Base-by-base conservation (phyloP, 768 basidiomycete species). In the Lepiota subincarnata region DNA sequence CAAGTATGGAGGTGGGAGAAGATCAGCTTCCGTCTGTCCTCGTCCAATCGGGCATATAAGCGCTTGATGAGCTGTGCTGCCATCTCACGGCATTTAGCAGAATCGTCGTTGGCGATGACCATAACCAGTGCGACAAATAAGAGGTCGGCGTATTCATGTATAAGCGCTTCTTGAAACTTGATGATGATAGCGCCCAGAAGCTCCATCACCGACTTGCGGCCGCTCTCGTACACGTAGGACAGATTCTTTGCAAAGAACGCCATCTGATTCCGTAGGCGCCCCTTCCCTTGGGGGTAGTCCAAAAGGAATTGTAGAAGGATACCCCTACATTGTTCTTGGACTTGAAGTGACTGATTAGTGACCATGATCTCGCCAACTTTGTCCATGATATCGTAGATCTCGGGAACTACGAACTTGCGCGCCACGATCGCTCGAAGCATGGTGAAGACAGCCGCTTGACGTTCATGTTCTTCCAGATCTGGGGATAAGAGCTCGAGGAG, bases 361-460 rank as follows among this genome's bases (percentile, higher is more conserved):
- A 99, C 92, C 78, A 97, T 85, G 60, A 96, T 82, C 59, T 92
- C 87, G 2, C 92, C 85, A 18, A 98, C 85, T 55, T 85, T 84
- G 55, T 92, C 91, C 95, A 99, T 98, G 34, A 95, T 71, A 67
- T 98, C 95, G 71, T 99, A 99, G 47, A 99, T 87, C 68, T 98
- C 97, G 0, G 92, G 92, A 0, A 96, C 91, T 28, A 98, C 85
- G 57, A 98, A 89, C 64, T 90, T 92, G 28, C 95, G 84, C 4
- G 87, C 80, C 13, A 98, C 85, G 59, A 98, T 92, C 20, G 94
- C 89, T 8, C 92, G 87, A 13, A 99, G 80, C 60, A 98, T 80
- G 1, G 88, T 73, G 66, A 99, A 98, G 6, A 91, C 87, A 7
- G 92, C 79, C 3, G 80, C 81, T 68, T 99, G 97, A 5, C 92